phyloP scores from a whole-genome alignment of 2,329 filamentous ascomycete species.

The Trichoderma semiorbis region DNA sequence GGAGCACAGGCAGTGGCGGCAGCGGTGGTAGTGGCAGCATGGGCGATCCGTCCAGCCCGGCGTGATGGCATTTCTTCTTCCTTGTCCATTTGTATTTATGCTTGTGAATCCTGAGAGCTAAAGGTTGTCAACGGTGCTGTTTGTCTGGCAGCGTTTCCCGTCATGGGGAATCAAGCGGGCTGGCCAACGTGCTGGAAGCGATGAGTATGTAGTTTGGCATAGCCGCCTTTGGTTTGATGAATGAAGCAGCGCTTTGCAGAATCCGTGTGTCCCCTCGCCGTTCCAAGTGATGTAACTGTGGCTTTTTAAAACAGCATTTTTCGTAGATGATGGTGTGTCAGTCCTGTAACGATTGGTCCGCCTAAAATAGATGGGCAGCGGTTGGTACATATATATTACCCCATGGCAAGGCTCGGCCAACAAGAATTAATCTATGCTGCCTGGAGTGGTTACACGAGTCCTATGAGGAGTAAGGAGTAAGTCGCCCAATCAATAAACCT shows the following conservation, averaged over 20 bases:
- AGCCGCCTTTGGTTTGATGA: slow-evolving; percentile 13
- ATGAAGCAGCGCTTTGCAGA: slow-evolving; percentile 18
- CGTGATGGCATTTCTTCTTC: neutral
- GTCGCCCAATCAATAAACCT: neutral
- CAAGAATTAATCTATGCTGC: neutral
- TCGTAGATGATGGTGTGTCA: neutral
- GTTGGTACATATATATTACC: neutral
- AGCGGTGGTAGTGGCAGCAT: slow-evolving; percentile 50
- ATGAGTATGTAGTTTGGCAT: slow-evolving; percentile 14
- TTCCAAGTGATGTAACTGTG: neutral
- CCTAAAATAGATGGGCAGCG: neutral
- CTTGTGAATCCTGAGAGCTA: neutral
- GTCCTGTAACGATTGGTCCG: neutral
- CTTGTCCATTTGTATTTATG: neutral
- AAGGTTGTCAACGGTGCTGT: neutral
- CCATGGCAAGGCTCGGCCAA: neutral
- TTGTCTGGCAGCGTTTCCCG: neutral
- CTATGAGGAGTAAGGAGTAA: neutral
- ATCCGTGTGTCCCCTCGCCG: neutral
- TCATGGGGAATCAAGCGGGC: neutral
- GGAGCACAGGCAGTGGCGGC: slow-evolving; percentile 43
- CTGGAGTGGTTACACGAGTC: neutral
- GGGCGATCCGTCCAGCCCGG: slow-evolving; percentile 52
- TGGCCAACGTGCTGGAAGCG: neutral
- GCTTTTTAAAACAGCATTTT: neutral